Evolutionary conservation across 1,284 basidiomycete species (phyloP).

Genomic region (Bjerkandera adusta): DNA sequence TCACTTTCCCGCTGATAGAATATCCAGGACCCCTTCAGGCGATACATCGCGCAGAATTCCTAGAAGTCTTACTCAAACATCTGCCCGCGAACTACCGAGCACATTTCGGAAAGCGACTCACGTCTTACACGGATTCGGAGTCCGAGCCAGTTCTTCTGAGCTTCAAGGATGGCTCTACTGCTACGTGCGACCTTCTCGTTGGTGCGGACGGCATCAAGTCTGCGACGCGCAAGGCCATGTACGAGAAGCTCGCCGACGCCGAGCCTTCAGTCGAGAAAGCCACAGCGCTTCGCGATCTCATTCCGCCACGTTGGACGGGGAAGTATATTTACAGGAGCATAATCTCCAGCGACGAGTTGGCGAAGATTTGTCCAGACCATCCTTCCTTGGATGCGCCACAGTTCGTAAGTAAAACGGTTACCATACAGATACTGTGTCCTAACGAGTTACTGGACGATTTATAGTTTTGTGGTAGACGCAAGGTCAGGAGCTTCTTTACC

Average conservation of each 20-base stretch:
- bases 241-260: constrained; percentile 6
- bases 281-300: constrained; percentile 4
- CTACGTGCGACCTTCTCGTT: constrained; percentile 42
- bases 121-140: constrained; percentile 29
- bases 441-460: neutral
- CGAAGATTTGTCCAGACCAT: constrained; percentile 9
- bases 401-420: constrained; percentile 15
- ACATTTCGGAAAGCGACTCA: constrained; percentile 38
- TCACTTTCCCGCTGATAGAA: no score
- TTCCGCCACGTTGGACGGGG: constrained; percentile 19
- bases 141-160: constrained; percentile 16
- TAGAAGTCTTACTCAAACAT: constrained; percentile 37
- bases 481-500: constrained; percentile 1
- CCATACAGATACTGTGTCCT: neutral
- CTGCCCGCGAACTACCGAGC: constrained; percentile 31
- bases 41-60: constrained; percentile 43
- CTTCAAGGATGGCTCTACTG: constrained; percentile 38
- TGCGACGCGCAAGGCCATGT: constrained; percentile 37
- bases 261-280: no score
- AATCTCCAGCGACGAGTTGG: constrained; percentile 7
- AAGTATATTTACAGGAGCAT: constrained; percentile 17
- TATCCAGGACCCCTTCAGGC: constrained; percentile 32
- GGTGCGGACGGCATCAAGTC: constrained; percentile 50
- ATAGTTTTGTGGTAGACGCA: constrained; percentile 17
- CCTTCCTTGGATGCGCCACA: constrained; percentile 7